Evolutionary conservation across 2,329 filamentous ascomycete genomes (phyloP).

Genomic region (Xylaria multiplex): DNA sequence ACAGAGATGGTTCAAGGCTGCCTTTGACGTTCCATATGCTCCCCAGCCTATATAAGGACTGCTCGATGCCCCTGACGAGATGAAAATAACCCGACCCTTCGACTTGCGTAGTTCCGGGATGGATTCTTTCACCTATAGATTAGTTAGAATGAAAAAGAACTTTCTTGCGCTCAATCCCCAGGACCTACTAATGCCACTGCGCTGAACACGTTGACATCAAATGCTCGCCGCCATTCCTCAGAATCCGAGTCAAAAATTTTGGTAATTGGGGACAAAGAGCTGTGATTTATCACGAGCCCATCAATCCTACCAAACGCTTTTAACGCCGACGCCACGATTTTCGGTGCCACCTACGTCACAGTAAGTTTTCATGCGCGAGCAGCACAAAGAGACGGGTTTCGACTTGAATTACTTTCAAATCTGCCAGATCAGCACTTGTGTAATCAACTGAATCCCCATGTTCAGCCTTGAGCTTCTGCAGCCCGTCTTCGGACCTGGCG

Average conservation of each 20-base stretch:
- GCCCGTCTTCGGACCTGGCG: constrained; percentile 61
- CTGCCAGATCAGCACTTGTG: constrained; percentile 65
- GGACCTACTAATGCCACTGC: constrained; percentile 75
- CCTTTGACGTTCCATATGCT: constrained; percentile 84
- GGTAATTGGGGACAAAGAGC: constrained; percentile 78
- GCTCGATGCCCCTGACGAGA: constrained; percentile 80
- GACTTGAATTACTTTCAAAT: constrained; percentile 56
- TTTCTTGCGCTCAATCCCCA: constrained; percentile 4
- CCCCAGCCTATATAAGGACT: constrained; percentile 78
- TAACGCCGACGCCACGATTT: constrained; percentile 72
- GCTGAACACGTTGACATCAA: constrained; percentile 89
- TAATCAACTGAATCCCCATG: constrained; percentile 65
- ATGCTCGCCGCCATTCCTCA: constrained; percentile 78
- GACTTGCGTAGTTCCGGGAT: constrained; percentile 74
- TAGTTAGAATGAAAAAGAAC: constrained; percentile 41
- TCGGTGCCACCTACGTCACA: constrained; percentile 62
- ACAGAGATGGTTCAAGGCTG: constrained; percentile 82
- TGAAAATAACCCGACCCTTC: constrained; percentile 78
- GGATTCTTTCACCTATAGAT: constrained; percentile 71
- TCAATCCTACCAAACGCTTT: constrained; percentile 78
- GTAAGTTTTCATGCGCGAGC: background rate
- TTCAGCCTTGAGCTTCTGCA: constrained; percentile 62
- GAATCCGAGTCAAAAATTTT: constrained; percentile 73
- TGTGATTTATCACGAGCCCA: constrained; percentile 88
- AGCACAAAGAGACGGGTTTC: background rate